Conservation (phyloP, 495 filamentous ascomycete species). For the Penicillium turbatum region DNA sequence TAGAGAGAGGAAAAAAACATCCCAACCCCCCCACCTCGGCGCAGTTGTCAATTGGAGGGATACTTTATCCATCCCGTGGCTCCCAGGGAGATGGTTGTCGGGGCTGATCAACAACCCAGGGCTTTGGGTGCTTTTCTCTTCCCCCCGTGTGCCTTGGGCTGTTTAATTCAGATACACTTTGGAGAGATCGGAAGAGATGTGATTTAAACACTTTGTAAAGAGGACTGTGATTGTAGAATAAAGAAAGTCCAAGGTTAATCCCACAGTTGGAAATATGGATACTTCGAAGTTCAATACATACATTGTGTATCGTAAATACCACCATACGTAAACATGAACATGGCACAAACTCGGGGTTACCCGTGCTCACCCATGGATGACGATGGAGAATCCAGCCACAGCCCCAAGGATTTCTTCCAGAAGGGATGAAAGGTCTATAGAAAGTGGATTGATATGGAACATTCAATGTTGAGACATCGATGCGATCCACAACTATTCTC, state of each 20-base stretch:
- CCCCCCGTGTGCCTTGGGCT: neutral
- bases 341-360: neutral
- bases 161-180: slow-evolving; percentile 4
- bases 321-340: neutral
- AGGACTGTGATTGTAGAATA: no score
- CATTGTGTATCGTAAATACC: neutral
- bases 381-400: neutral
- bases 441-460: neutral
- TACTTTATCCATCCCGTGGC: neutral
- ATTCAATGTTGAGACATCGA: neutral
- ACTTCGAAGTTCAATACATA: neutral
- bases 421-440: neutral
- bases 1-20: neutral
- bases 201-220: no score
- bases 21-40: neutral
- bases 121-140: neutral
- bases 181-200: neutral
- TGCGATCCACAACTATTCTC: no score
- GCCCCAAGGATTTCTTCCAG: neutral
- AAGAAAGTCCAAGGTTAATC: no score
- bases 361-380: neutral
- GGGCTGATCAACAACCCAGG: slow-evolving; percentile 4
- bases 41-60: neutral
- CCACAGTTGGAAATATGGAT: no score
- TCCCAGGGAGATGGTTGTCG: slow-evolving; percentile 5